Percentiles rank a stretch among this genome's conserved stretches.
Conservation (phyloP, 2,329 filamentous ascomycete genomes). For the Colletotrichum sp. region DNA sequence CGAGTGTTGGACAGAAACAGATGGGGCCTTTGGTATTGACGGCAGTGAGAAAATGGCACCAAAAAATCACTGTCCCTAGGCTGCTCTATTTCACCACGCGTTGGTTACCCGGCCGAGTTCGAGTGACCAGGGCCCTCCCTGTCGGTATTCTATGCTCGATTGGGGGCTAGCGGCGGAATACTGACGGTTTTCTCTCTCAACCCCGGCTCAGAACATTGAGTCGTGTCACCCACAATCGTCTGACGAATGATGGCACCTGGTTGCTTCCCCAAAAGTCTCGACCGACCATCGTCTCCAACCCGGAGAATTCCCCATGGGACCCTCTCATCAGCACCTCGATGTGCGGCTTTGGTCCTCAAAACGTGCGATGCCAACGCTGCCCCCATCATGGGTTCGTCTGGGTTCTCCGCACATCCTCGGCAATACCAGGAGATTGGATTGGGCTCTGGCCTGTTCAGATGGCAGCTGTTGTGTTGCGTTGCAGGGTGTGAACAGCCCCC, state of each 20-base stretch:
- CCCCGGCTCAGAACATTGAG: background rate
- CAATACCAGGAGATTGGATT: slow-evolving; percentile 2
- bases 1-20: background rate
- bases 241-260: slow-evolving; percentile 9
- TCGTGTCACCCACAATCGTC: background rate
- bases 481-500: background rate
- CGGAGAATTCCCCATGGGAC: slow-evolving; percentile 17
- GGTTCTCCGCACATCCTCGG: slow-evolving; percentile 17
- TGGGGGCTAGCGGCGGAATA: slow-evolving; percentile 14
- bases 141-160: background rate
- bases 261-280: slow-evolving; percentile 17
- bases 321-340: background rate
- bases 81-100: background rate
- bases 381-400: background rate
- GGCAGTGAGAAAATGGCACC: background rate
- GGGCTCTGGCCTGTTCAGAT: background rate
- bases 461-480: background rate
- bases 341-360: slow-evolving; percentile 1
- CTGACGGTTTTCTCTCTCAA: background rate
- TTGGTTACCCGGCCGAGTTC: slow-evolving; percentile 9
- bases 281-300: slow-evolving; percentile 6
- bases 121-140: background rate
- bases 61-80: no score
- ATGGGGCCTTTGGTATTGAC: background rate
- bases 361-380: background rate